phyloP scores from a whole-genome alignment of 2,329 filamentous ascomycete species.

The Aureobasidium zeae region DNA sequence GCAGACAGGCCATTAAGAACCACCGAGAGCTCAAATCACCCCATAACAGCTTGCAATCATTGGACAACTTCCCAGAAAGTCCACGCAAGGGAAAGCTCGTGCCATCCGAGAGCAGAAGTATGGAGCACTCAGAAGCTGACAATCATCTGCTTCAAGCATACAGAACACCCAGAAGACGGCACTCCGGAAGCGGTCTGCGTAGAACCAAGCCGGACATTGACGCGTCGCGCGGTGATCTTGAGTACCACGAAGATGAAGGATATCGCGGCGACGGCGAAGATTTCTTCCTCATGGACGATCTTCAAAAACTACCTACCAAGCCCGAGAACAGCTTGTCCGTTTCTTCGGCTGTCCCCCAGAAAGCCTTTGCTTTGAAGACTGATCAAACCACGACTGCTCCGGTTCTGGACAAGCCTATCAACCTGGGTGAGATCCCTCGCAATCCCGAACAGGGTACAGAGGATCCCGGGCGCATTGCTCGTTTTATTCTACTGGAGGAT shows the following conservation, averaged over 20 bases:
- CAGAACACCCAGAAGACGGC: constrained; percentile 50
- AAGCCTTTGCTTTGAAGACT: background rate
- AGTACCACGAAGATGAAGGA: constrained; percentile 84
- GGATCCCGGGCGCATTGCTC: constrained; percentile 60
- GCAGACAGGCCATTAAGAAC: constrained; percentile 35
- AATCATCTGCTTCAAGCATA: constrained; percentile 4
- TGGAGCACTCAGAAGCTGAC: constrained; percentile 12
- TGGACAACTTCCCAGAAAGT: constrained; percentile 6
- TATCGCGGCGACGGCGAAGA: constrained; percentile 70
- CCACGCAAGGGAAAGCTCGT: background rate
- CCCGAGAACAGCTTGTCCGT: constrained; percentile 11
- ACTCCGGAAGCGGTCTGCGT: constrained; percentile 77
- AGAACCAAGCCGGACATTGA: constrained; percentile 61
- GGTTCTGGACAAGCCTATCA: constrained; percentile 24
- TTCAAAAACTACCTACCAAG: constrained; percentile 18
- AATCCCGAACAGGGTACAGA: constrained; percentile 40
- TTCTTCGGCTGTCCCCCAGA: background rate
- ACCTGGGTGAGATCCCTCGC: constrained; percentile 24
- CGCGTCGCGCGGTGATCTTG: constrained; percentile 60
- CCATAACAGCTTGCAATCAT: constrained; percentile 6
- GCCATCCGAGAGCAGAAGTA: constrained; percentile 9
- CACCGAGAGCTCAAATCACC: constrained; percentile 12
- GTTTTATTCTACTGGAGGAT: constrained; percentile 88
- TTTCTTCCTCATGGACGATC: constrained; percentile 59
- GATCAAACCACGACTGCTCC: background rate